Evolutionary conservation across 768 basidiomycete genomes (phyloP).

Genomic region (Tylopilus cervinicoccineus): DNA sequence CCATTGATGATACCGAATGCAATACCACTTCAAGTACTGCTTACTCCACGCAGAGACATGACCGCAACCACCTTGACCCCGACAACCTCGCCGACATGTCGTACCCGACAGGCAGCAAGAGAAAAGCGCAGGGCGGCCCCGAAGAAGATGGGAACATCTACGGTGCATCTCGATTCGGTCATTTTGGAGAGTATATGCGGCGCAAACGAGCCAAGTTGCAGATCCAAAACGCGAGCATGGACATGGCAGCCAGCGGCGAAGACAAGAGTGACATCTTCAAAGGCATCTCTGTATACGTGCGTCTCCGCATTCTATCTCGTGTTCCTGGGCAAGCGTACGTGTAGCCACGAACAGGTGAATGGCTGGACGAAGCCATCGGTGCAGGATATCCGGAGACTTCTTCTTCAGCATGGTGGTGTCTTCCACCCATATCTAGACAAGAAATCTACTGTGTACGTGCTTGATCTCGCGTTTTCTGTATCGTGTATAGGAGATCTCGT

Average conservation of each 20-base stretch:
- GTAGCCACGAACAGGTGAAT: slow-evolving; percentile 58
- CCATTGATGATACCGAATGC: slow-evolving; percentile 12
- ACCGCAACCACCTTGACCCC: slow-evolving; percentile 19
- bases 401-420: slow-evolving; percentile 77
- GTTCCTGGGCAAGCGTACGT: not conserved
- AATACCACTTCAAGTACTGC: slow-evolving; percentile 21
- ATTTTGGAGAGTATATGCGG: slow-evolving; percentile 84
- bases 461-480: not conserved
- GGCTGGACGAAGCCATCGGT: slow-evolving; percentile 86
- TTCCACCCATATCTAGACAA: slow-evolving; percentile 83
- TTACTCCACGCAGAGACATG: slow-evolving; percentile 37
- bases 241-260: slow-evolving; percentile 17
- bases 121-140: slow-evolving; percentile 13
- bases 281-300: slow-evolving; percentile 78
- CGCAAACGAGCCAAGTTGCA: slow-evolving; percentile 90
- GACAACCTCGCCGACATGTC: slow-evolving; percentile 1
- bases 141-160: slow-evolving; percentile 52
- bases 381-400: slow-evolving; percentile 75
- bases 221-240: slow-evolving; percentile 60
- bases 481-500: not conserved
- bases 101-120: slow-evolving; percentile 9
- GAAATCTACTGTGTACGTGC: slow-evolving; percentile 64
- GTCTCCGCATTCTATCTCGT: slow-evolving; percentile 23
- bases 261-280: slow-evolving; percentile 55
- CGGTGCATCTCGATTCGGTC: slow-evolving; percentile 76